These are phyloP conservation scores for Nectriaceae sp. DNA, from an alignment of 2,329 filamentous ascomycete genomes.

Conservation along the genomic window DNA sequence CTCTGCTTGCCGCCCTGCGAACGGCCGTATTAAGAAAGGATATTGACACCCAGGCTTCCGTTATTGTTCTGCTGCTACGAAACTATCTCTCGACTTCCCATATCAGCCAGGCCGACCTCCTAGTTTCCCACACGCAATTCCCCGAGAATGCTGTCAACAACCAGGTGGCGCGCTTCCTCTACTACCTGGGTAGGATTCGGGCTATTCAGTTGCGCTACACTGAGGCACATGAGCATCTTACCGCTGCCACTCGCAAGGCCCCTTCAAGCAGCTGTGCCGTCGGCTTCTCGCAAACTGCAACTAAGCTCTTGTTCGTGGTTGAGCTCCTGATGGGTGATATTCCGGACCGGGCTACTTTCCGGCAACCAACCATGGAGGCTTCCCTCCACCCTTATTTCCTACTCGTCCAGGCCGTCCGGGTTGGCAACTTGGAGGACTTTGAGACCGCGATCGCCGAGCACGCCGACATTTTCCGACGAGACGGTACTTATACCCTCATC, in stretches of 20 bases:
- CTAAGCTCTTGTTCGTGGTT: constrained; percentile 94
- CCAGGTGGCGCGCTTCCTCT: constrained; percentile 95
- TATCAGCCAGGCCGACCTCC: constrained; percentile 92
- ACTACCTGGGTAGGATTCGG: constrained; percentile 94
- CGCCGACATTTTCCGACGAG: constrained; percentile 82
- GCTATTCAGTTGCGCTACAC: constrained; percentile 97
- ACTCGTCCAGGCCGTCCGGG: constrained; percentile 90
- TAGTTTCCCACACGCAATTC: constrained; percentile 95
- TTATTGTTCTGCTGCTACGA: constrained; percentile 90
- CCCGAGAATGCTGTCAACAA: constrained; percentile 94
- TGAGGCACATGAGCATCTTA: constrained; percentile 92
- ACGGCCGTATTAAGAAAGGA: constrained; percentile 98
- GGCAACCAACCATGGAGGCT: constrained; percentile 82
- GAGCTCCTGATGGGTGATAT: constrained; percentile 99
- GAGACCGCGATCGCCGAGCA: constrained; percentile 82
- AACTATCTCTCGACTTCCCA: constrained; percentile 97
- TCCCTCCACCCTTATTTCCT: constrained; percentile 91
- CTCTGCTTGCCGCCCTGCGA: constrained; percentile 82
- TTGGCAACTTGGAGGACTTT: constrained; percentile 95
- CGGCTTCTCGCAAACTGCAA: constrained; percentile 94
- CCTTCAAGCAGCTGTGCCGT: constrained; percentile 86
- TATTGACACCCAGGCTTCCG: constrained; percentile 92
- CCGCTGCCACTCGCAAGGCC: constrained; percentile 91
- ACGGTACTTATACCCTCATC: constrained; percentile 94
- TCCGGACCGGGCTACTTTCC: constrained; percentile 91